phyloP scores from a whole-genome alignment of 352 stramenopile species.

The Globisporangium nodosum region DNA sequence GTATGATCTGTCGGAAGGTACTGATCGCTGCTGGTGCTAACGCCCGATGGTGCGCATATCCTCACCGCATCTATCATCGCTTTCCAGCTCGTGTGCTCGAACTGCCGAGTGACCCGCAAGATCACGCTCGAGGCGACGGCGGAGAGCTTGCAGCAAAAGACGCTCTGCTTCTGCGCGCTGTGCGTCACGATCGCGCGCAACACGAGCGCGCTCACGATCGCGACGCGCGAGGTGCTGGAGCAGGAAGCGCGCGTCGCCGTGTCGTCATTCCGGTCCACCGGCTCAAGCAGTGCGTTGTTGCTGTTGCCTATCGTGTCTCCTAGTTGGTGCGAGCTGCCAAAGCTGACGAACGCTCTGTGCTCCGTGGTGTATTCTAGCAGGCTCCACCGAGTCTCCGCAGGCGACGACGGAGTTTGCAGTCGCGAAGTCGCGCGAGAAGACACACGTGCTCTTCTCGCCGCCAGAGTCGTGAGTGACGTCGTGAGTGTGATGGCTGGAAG shows the following conservation, averaged over 20 bases:
- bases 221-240: slow-evolving; percentile 18
- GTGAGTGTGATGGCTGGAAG: too few relatives aligned
- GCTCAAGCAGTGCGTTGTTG: slow-evolving; percentile 3
- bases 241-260: background rate
- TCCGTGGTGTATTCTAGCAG: too few relatives aligned
- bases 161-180: slow-evolving; percentile 25
- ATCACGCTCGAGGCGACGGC: slow-evolving; percentile 26
- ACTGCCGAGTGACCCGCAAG: slow-evolving; percentile 29
- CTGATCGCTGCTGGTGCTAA: background rate
- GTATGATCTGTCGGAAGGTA: slow-evolving; percentile 35
- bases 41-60: background rate
- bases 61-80: background rate
- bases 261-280: slow-evolving; percentile 8
- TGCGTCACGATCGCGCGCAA: slow-evolving; percentile 34
- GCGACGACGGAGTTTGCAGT: too few relatives aligned
- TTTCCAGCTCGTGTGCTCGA: slow-evolving; percentile 29
- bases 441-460: too few relatives aligned
- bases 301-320: background rate
- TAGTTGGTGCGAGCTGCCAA: too few relatives aligned
- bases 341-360: too few relatives aligned
- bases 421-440: too few relatives aligned
- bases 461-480: too few relatives aligned
- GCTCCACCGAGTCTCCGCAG: too few relatives aligned
- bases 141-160: slow-evolving; percentile 22
- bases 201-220: slow-evolving; percentile 23